Percentiles rank a stretch among this genome's conserved stretches.
Evolutionary conservation across 345 rosid species (phyloP).

Genomic region (Kernera saxatilis): DNA sequence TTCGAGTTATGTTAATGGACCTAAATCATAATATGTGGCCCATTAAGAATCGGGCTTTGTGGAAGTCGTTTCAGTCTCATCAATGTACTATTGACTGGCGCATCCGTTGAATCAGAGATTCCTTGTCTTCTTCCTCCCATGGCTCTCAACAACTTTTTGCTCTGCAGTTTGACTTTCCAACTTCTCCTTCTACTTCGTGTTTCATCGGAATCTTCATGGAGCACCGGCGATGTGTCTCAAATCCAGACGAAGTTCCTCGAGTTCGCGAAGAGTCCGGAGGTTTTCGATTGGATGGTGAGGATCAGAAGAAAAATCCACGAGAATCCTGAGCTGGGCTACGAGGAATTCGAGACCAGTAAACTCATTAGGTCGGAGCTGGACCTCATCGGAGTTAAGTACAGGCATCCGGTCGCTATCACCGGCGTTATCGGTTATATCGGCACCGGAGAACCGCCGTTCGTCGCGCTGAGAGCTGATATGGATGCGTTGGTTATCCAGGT

Average conservation of each 20-base stretch:
- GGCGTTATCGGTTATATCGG: constrained; percentile 49
- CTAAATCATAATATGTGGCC: neutral
- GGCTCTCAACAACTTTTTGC: neutral
- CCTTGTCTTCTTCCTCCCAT: neutral
- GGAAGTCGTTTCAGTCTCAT: neutral
- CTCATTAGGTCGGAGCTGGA: constrained; percentile 65
- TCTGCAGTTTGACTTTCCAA: constrained; percentile 21
- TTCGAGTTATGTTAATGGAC: neutral
- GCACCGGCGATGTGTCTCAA: constrained; percentile 14
- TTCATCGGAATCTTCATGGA: constrained; percentile 10
- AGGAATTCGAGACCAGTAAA: constrained; percentile 62
- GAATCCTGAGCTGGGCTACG: constrained; percentile 55
- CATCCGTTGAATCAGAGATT: neutral
- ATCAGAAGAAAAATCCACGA: constrained; percentile 54
- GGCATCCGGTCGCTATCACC: constrained; percentile 44
- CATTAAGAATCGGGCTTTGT: neutral
- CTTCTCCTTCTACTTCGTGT: neutral
- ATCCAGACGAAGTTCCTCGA: constrained; percentile 38
- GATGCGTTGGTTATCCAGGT: constrained; percentile 47
- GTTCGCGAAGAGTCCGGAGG: constrained; percentile 33
- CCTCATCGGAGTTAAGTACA: constrained; percentile 40
- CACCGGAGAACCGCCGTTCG: constrained; percentile 45
- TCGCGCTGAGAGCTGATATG: constrained; percentile 50
- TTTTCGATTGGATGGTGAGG: constrained; percentile 40
- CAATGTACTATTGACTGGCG: neutral